Conservation (phyloP, 768 basidiomycete genomes). For the Peribolospora baueri region DNA sequence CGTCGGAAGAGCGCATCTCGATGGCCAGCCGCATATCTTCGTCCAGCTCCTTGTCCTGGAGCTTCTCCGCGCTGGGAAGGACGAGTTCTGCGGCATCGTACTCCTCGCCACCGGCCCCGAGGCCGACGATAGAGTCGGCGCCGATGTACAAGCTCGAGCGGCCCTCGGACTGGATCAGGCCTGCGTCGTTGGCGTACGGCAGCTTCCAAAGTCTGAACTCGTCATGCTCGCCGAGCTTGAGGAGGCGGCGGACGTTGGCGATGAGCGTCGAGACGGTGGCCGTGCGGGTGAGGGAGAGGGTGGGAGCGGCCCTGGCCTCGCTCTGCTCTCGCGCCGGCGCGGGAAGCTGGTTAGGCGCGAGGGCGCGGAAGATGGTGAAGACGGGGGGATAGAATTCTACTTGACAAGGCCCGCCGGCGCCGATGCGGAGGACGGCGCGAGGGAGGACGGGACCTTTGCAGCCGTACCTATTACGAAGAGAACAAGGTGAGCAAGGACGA, state of each 20-base stretch:
- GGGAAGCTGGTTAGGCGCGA: slow-evolving; percentile 17
- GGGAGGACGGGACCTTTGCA: slow-evolving; percentile 31
- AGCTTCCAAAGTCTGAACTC: slow-evolving; percentile 36
- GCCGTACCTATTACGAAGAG: slow-evolving; percentile 38
- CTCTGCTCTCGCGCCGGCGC: neutral
- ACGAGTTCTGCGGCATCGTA: slow-evolving; percentile 24
- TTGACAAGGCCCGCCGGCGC: slow-evolving; percentile 30
- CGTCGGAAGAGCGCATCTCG: slow-evolving; percentile 36
- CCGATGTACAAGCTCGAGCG: neutral
- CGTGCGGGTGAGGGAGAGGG: slow-evolving; percentile 29
- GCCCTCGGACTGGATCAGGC: slow-evolving; percentile 4
- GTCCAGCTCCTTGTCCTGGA: slow-evolving; percentile 20
- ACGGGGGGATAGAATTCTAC: slow-evolving; percentile 51
- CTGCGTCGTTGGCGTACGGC: slow-evolving; percentile 13
- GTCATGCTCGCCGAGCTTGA: slow-evolving; percentile 5
- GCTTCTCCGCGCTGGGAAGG: neutral
- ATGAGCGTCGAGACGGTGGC: slow-evolving; percentile 27
- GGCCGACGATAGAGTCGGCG: neutral
- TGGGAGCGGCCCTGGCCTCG: slow-evolving; percentile 9
- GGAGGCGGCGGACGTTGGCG: slow-evolving; percentile 9
- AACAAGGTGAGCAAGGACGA: neutral
- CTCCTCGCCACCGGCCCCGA: slow-evolving; percentile 22
- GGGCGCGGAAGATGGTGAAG: slow-evolving; percentile 33
- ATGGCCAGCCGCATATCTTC: slow-evolving; percentile 45
- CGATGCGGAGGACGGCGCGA: slow-evolving; percentile 35